Base-by-base conservation (phyloP, 805 yeast species). In the Hyphopichia homilentoma region DNA sequence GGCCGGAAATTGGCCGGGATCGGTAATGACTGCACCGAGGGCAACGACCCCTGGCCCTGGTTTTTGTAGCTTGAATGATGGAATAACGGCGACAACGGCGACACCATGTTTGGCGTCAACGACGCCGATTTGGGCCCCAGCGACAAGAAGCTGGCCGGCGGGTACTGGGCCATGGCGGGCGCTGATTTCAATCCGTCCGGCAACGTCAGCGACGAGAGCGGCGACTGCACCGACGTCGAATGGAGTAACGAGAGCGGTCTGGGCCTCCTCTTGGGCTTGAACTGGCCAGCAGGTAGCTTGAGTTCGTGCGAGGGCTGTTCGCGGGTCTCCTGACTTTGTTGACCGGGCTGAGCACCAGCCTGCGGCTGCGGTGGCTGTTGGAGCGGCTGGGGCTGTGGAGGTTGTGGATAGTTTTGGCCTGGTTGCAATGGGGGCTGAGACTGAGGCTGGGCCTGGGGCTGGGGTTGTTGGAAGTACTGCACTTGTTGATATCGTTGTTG, bases 61-160 rank as follows among this genome's bases (percentile, higher is more conserved):
- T 33, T 40, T 6, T 28, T 19, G 17, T 23, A 20, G 16, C 14
- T 27, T 17, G 58, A 44, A 38, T 60, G 67, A 40, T 60, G 68
- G 43, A 60, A 65, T 21, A 66, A 50, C 13, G 71, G 71, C 16
- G 61, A 53, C 21, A 66, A 48, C 9, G 71, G 70, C 32, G 60
- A 51, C 18, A 56, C 60, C 42, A 58, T 41, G 33, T 52, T 51
- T 17, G 65, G 61, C 4, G 58, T 48, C 9, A 54, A 43, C 17
- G 52, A 41, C 26, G 48, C 41, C 5, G 55, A 44, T 34, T 38
- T 43, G 4, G 54, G 52, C 3, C 40, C 31, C 36, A 23, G 27
- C 13, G 30, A 16, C 12, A 16, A 11, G 16, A 16, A 12, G 23
- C 20, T 50, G 45, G 21, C 50, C 28, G n/a, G 34, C 18, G 25